A percentile compares a stretch with the other conserved stretches of the same genome.
These are phyloP conservation scores for Ogataea paradorogensis DNA, from an alignment of 805 yeast genomes.

Conservation along the genomic window DNA sequence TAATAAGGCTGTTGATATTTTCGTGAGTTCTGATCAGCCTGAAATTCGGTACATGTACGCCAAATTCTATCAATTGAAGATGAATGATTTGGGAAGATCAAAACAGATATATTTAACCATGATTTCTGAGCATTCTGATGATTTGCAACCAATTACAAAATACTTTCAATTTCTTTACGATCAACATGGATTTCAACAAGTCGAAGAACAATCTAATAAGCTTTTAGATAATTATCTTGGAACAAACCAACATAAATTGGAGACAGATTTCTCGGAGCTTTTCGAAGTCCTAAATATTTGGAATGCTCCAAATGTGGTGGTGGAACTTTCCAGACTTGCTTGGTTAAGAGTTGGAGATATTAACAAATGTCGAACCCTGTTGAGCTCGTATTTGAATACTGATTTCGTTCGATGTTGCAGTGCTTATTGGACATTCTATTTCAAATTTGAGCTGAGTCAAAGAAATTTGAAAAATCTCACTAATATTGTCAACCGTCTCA, in stretches of 20 bases:
- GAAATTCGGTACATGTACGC: slow-evolving; percentile 32
- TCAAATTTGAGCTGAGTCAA: slow-evolving; percentile 49
- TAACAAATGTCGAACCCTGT: slow-evolving; percentile 25
- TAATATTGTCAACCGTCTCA: slow-evolving; percentile 44
- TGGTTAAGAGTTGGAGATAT: slow-evolving; percentile 26
- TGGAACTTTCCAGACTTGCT: slow-evolving; percentile 25
- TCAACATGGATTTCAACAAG: slow-evolving; percentile 8
- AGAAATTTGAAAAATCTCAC: slow-evolving; percentile 44
- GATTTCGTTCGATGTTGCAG: slow-evolving; percentile 38
- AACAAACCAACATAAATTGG: slow-evolving; percentile 1
- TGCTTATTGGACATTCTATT: slow-evolving; percentile 55
- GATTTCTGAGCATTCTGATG: slow-evolving; percentile 12
- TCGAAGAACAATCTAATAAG: slow-evolving; percentile 14
- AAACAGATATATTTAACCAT: slow-evolving; percentile 20
- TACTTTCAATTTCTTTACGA: slow-evolving; percentile 17
- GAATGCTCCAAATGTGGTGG: slow-evolving; percentile 29
- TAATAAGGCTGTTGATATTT: slow-evolving; percentile 45
- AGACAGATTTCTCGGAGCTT: slow-evolving; percentile 17
- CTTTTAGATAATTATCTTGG: slow-evolving; percentile 12
- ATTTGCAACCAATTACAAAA: slow-evolving; percentile 16
- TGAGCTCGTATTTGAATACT: slow-evolving; percentile 28
- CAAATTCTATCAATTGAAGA: slow-evolving; percentile 21
- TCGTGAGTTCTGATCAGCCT: slow-evolving; percentile 30
- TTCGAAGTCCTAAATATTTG: slow-evolving; percentile 18
- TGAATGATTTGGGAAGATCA: slow-evolving; percentile 21